Evolutionary conservation across 1,284 basidiomycete genomes (phyloP).

Genomic region (Agaricales sp.): DNA sequence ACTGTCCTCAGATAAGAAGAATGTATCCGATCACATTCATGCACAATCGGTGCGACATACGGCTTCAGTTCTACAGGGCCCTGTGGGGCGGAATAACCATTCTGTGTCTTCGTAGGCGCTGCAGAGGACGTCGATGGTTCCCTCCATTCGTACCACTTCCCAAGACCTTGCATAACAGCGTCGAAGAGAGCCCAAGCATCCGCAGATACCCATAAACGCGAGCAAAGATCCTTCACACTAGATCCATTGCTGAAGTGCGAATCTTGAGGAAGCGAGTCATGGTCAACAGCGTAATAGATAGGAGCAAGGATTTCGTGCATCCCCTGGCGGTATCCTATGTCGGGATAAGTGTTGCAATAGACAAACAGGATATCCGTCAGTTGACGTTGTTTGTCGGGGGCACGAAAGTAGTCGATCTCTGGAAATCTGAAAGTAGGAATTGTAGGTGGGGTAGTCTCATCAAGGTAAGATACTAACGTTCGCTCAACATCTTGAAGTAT

Average conservation of each 20-base stretch:
- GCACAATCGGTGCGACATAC: constrained; percentile 76
- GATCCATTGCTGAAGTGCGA: constrained; percentile 19
- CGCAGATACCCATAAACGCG: constrained; percentile 61
- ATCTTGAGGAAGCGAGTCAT: constrained; percentile 56
- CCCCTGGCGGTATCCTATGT: constrained; percentile 83
- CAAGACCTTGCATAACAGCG: constrained; percentile 66
- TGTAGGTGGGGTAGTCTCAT: constrained; percentile 4
- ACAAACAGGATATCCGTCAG: constrained; percentile 82
- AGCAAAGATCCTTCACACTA: constrained; percentile 46
- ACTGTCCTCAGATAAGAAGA: constrained; percentile 60
- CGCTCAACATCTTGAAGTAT: constrained; percentile 89
- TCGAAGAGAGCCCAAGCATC: constrained; percentile 81
- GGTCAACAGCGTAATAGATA: constrained; percentile 72
- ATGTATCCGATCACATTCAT: constrained; percentile 73
- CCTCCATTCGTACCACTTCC: constrained; percentile 86
- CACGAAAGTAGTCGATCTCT: constrained; percentile 81
- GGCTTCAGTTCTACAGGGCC: constrained; percentile 41
- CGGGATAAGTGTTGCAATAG: constrained; percentile 64
- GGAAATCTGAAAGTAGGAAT: constrained; percentile 56
- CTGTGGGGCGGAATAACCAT: constrained; percentile 26
- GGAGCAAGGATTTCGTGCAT: constrained; percentile 94
- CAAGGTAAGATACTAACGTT: constrained; percentile 44
- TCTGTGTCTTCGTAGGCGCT: constrained; percentile 33
- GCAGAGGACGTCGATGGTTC: constrained; percentile 33
- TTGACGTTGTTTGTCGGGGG: constrained; percentile 61